These are phyloP conservation scores for Eudorina sp. DNA, from an alignment of 139 green algal species.

Conservation along the genomic window DNA sequence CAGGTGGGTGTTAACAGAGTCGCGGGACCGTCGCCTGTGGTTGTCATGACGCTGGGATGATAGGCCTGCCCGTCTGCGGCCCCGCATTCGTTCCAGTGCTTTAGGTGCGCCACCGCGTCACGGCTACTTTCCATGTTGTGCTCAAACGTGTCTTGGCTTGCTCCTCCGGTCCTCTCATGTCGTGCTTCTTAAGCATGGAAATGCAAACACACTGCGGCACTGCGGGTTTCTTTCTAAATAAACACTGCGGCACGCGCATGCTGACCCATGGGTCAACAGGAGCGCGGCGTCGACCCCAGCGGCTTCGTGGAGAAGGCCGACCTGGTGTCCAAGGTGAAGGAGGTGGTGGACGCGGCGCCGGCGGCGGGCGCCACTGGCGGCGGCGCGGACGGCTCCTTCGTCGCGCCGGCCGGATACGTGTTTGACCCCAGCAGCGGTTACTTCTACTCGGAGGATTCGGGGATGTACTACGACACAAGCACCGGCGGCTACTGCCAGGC, in stretches of 20 bases:
- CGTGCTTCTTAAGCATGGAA: no score
- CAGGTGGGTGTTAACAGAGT: slow-evolving; percentile 61
- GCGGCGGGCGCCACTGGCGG: neutral
- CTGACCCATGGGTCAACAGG: slow-evolving; percentile 1
- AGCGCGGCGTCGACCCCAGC: slow-evolving; percentile 53
- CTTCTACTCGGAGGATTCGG: slow-evolving; percentile 57
- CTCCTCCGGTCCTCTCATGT: no score
- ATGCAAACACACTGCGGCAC: no score
- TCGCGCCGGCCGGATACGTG: slow-evolving; percentile 68
- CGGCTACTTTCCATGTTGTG: no score
- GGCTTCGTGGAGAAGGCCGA: slow-evolving; percentile 81
- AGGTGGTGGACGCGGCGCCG: neutral
- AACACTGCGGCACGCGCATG: no score
- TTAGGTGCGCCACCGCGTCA: no score
- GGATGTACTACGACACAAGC: slow-evolving; percentile 76
- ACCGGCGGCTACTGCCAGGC: slow-evolving; percentile 68
- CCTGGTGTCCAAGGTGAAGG: slow-evolving; percentile 67
- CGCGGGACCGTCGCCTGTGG: no score
- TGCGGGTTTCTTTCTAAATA: no score
- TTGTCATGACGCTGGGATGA: no score
- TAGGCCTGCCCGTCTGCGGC: no score
- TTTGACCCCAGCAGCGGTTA: slow-evolving; percentile 72
- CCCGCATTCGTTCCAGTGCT: no score
- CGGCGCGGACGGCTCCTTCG: neutral
- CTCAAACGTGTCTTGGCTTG: no score